Base-by-base conservation (phyloP, 1,139 yeast genomes). In the Lodderomyces parapsilosis region DNA sequence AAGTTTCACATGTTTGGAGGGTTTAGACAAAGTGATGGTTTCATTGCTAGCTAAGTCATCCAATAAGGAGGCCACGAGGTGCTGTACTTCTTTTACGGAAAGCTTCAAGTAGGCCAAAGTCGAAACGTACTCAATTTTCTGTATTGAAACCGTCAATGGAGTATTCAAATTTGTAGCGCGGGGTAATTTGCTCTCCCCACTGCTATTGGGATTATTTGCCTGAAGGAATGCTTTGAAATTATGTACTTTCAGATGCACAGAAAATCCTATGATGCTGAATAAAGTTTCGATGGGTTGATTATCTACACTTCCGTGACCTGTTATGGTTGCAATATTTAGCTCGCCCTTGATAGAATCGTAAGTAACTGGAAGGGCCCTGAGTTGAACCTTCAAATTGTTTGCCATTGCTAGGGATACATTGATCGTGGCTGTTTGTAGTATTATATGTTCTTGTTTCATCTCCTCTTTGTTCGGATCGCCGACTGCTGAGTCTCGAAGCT, bases 361-460 rank as follows among this genome's bases (percentile, higher is more conserved):
- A 2, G 70, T 59, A 0, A 74, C 49, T 1, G 81, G 81, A 10
- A 66, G 59, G 0, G 74, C 43, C 1, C 62, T 51, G 0, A 55
- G 43, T 22, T 53, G 57, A 1, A 69, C 19, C 0, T 11, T 43
- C 0, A 47, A 41, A 4, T 43, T 40, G 2, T 47, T 39, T 7
- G 48, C 41, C 8, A 60, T 36, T 11, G 36, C 22, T 4, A 58
- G 23, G 15, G 46, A 49, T 15, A 62, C 30, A 1, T 50, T 50
- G 2, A 66, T 49, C 4, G 64, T 52, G 1, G 74, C 60, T 1
- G 74, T 65, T 50, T 71, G 77, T 6, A 71, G 44, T 3, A 70
- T 51, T 19, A 68, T 40, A 22, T 22, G 20, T 3, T 13, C 18
- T 34, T 42, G 37, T 19, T 23, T 18, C 9, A 27, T 30, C 14